Conservation (phyloP, 1,284 basidiomycete species). For the Prillingera fragicola region DNA sequence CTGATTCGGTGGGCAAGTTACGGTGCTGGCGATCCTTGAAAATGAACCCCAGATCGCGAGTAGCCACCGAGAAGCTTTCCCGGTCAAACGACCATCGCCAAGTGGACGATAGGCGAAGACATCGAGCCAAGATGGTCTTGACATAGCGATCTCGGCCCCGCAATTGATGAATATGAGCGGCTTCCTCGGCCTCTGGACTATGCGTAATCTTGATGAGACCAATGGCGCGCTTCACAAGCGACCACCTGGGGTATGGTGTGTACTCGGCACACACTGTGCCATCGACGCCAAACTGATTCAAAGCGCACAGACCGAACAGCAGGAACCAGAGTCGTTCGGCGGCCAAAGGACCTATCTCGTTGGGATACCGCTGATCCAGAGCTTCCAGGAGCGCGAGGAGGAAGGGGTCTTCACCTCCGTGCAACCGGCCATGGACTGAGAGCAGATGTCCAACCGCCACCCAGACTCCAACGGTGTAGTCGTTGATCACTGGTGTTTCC, state of each 20-base stretch:
- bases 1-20: slow-evolving; percentile 65
- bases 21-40: slow-evolving; percentile 75
- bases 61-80: slow-evolving; percentile 59
- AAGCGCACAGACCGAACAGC: slow-evolving; percentile 63
- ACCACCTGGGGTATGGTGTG: slow-evolving; percentile 63
- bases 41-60: slow-evolving; percentile 62
- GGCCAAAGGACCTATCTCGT: slow-evolving; percentile 49
- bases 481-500: slow-evolving; percentile 45
- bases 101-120: slow-evolving; percentile 61
- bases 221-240: slow-evolving; percentile 57
- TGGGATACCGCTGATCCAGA: slow-evolving; percentile 33
- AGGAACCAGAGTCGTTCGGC: slow-evolving; percentile 70
- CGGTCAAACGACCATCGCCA: slow-evolving; percentile 73
- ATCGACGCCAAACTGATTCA: slow-evolving; percentile 71
- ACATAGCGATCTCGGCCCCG: slow-evolving; percentile 70
- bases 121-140: slow-evolving; percentile 65
- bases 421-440: slow-evolving; percentile 12
- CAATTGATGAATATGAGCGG: slow-evolving; percentile 51
- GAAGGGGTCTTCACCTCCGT: slow-evolving; percentile 33
- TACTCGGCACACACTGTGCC: slow-evolving; percentile 50
- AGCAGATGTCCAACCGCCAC: slow-evolving; percentile 62
- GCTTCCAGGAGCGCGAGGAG: slow-evolving; percentile 44
- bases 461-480: slow-evolving; percentile 65
- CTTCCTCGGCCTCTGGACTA: slow-evolving; percentile 53
- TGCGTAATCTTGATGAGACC: slow-evolving; percentile 58